Conservation (phyloP, 2,329 filamentous ascomycete genomes). For the Botryotinia convoluta region DNA sequence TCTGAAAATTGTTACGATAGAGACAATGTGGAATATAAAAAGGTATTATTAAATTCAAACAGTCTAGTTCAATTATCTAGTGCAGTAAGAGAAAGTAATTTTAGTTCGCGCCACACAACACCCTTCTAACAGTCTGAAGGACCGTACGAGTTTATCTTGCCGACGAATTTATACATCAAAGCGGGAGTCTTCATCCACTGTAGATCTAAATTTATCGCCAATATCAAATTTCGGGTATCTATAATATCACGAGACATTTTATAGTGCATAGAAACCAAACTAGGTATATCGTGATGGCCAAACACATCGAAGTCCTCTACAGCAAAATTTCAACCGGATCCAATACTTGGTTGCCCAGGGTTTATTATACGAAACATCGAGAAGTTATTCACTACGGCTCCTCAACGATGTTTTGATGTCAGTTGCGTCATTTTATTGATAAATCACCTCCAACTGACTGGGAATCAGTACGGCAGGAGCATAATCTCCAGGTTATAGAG, state of each 20-base stretch:
- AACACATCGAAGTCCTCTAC: not conserved
- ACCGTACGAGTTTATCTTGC: not conserved
- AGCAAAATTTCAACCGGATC: not conserved
- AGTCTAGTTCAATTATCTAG: not conserved
- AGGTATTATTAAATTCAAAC: not conserved
- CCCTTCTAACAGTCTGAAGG: not conserved
- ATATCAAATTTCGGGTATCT: not conserved
- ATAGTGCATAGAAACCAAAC: not conserved
- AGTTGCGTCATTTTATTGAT: too few relatives aligned
- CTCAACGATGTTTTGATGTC: not conserved
- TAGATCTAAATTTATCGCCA: not conserved
- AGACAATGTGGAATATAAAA: not conserved
- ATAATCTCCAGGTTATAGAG: not conserved
- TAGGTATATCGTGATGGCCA: not conserved
- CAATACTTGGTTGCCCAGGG: not conserved
- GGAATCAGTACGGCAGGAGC: not conserved
- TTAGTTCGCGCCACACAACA: not conserved
- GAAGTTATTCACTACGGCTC: not conserved
- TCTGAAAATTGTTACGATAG: not conserved
- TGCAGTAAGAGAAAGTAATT: not conserved
- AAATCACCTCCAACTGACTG: too few relatives aligned
- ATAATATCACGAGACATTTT: too few relatives aligned
- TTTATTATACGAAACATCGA: not conserved
- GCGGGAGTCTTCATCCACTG: not conserved
- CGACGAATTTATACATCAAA: not conserved